A percentile compares a stretch with the other conserved stretches of the same genome.
Conservation (phyloP, 2,329 filamentous ascomycete species). For the Fusarium newnesense region DNA sequence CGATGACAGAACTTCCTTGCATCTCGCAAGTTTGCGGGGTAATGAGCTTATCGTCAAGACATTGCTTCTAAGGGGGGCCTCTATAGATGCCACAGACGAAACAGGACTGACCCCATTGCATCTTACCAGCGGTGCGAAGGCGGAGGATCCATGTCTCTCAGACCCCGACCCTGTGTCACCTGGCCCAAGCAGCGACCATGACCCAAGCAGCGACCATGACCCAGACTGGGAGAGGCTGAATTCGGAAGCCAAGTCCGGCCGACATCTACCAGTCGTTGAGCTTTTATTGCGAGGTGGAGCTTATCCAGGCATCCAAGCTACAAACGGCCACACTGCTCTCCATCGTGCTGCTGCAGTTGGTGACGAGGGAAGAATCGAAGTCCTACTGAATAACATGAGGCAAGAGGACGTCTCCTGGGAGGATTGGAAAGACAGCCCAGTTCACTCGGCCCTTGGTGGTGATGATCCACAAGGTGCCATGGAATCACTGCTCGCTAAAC, state of each 20-base stretch:
- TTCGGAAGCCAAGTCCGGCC: background rate
- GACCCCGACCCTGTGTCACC: too few relatives aligned
- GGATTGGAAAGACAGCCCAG: background rate
- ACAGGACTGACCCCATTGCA: background rate
- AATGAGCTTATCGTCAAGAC: background rate
- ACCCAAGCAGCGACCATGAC: too few relatives aligned
- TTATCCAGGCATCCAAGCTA: background rate
- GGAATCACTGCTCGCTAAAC: too few relatives aligned
- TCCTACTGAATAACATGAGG: background rate
- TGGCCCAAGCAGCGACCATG: too few relatives aligned
- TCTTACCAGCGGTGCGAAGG: background rate
- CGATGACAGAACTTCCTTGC: background rate
- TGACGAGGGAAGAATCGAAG: background rate
- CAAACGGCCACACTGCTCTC: background rate
- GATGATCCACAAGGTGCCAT: background rate
- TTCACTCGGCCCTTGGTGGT: background rate
- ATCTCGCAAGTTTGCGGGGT: background rate
- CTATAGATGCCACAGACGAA: background rate
- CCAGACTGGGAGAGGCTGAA: too few relatives aligned
- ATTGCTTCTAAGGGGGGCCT: background rate
- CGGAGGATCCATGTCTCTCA: background rate
- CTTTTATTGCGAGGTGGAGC: background rate
- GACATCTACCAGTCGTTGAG: background rate
- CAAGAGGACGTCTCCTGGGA: background rate
- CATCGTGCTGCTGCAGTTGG: background rate